These are phyloP conservation scores for Vitis labrusca DNA, from an alignment of 164 flowering plant genomes.

Conservation along the genomic window DNA sequence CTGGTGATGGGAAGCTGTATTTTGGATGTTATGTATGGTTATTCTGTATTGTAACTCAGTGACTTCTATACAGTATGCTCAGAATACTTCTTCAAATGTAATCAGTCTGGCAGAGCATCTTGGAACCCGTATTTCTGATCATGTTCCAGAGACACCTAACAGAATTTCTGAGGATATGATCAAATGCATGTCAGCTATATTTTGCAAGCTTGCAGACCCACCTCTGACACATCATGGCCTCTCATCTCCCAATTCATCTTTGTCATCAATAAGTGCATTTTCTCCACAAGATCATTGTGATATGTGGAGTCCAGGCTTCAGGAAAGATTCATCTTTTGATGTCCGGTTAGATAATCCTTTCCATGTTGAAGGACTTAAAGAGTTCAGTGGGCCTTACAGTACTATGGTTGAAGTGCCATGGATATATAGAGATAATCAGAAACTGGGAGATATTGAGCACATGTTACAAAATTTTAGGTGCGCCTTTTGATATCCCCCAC, in stretches of 20 bases:
- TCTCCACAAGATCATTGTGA: constrained; percentile 73
- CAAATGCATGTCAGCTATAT: constrained; percentile 78
- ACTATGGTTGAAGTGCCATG: constrained; percentile 83
- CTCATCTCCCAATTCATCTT: constrained; percentile 82
- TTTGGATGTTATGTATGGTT: neutral
- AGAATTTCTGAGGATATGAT: constrained; percentile 85
- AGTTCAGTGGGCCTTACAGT: constrained; percentile 90
- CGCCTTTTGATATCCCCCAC: constrained; percentile 2
- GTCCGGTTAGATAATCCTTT: constrained; percentile 74
- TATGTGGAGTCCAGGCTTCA: constrained; percentile 78
- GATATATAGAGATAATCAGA: constrained; percentile 67
- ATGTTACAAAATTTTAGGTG: constrained; percentile 78
- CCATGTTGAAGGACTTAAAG: constrained; percentile 73
- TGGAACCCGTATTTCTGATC: constrained; percentile 70
- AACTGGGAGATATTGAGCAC: constrained; percentile 55
- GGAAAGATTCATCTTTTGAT: constrained; percentile 76
- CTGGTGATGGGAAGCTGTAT: neutral
- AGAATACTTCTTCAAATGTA: constrained; percentile 42
- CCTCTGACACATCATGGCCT: constrained; percentile 48
- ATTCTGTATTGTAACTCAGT: constrained; percentile 7
- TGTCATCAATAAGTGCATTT: constrained; percentile 68
- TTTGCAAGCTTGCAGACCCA: constrained; percentile 77
- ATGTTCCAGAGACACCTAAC: constrained; percentile 72
- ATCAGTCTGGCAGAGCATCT: constrained; percentile 67
- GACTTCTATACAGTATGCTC: constrained; percentile 41